Percentiles rank a stretch among this genome's conserved stretches.
phyloP scores from a whole-genome alignment of 2,329 filamentous ascomycete genomes.

The Aureobasidium pullulans region DNA sequence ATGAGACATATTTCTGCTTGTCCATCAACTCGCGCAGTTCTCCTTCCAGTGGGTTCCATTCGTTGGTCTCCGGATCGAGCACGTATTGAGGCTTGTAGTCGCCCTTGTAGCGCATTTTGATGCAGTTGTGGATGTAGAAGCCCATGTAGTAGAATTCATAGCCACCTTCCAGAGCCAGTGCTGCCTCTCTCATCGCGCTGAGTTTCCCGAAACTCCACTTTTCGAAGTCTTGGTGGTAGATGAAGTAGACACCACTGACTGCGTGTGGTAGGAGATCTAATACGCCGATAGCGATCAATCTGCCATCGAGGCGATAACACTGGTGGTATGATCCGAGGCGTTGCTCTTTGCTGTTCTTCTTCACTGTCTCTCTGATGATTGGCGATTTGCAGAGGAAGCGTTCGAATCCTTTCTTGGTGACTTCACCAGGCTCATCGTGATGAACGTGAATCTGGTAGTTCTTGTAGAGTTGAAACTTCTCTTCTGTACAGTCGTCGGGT shows the following conservation, averaged over 20 bases:
- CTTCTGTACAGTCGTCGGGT: slow-evolving; percentile 60
- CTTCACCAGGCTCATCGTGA: slow-evolving; percentile 54
- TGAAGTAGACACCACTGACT: slow-evolving; percentile 75
- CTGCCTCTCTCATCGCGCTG: slow-evolving; percentile 65
- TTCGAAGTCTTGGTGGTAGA: slow-evolving; percentile 71
- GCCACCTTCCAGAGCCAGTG: slow-evolving; percentile 59
- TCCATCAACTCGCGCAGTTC: slow-evolving; percentile 39
- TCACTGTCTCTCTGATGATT: slow-evolving; percentile 41
- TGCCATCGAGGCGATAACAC: slow-evolving; percentile 70
- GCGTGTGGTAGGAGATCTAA: slow-evolving; percentile 69
- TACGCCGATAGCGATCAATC: slow-evolving; percentile 67
- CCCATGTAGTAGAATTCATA: slow-evolving; percentile 78
- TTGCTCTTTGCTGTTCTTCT: slow-evolving; percentile 45
- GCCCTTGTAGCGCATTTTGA: slow-evolving; percentile 81
- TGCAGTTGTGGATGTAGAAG: slow-evolving; percentile 73
- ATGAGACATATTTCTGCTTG: slow-evolving; percentile 47
- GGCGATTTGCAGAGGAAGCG: slow-evolving; percentile 70
- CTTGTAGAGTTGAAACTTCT: slow-evolving; percentile 65
- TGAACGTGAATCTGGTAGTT: slow-evolving; percentile 73
- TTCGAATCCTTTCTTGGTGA: slow-evolving; percentile 56
- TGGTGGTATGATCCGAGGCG: slow-evolving; percentile 70
- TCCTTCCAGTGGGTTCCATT: slow-evolving; percentile 27
- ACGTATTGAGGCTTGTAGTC: slow-evolving; percentile 70
- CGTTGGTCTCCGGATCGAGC: slow-evolving; percentile 51
- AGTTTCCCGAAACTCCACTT: slow-evolving; percentile 66